Base-by-base conservation (phyloP, 495 filamentous ascomycete genomes). In the Hypoxylon fuscum region DNA sequence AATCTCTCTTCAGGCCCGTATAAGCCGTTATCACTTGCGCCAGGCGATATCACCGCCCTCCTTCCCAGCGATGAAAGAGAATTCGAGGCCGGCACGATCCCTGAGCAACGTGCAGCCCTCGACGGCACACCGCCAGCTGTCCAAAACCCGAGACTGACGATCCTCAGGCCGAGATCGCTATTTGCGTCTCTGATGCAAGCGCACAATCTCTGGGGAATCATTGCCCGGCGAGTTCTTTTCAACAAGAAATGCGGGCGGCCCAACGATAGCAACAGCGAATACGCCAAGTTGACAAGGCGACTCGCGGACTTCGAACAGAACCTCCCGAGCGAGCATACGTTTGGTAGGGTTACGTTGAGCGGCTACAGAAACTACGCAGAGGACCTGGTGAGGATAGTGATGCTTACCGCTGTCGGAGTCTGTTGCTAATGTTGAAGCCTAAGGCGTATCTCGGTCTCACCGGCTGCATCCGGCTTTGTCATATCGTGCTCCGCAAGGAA, bases 111-210 rank as follows among this genome's bases (percentile, higher is more conserved):
- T 17, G 79, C 81, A n/a, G 81, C 78, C 6, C 78, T 83, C 7
- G 76, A 79, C 18, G 79, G 76, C 31, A 83, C 79, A 1, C 75
- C 74, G 0, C 78, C 81, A 0, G 81, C 79, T 3, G 48, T 76
- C 14, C 70, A 71, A 23, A 72, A 81, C n/a, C 77, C 81, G 0
- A 63, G 55, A 8, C 76, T 82, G 6, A 68, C 74, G 27, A 65
- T 66, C 21, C 72, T 76, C 12, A 64, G 69, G 34, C 70, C 76
- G 14, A 64, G 79, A 25, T 80, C 79, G 4, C 53, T 83, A 2
- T 82, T 83, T 59, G 81, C 81, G 6, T 73, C 78, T 0, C 69
- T 82, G 8, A 81, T 83, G 55, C 79, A 83, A 49, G 72, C 70
- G 1, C 80, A 83, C 50, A 72, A 78, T 53, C 70, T 76, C 43